Evolutionary conservation across 2,329 filamentous ascomycete genomes (phyloP), one percentile per base, ranked within the genome.

Genomic region (Hymenoscyphus infarciens): DNA sequence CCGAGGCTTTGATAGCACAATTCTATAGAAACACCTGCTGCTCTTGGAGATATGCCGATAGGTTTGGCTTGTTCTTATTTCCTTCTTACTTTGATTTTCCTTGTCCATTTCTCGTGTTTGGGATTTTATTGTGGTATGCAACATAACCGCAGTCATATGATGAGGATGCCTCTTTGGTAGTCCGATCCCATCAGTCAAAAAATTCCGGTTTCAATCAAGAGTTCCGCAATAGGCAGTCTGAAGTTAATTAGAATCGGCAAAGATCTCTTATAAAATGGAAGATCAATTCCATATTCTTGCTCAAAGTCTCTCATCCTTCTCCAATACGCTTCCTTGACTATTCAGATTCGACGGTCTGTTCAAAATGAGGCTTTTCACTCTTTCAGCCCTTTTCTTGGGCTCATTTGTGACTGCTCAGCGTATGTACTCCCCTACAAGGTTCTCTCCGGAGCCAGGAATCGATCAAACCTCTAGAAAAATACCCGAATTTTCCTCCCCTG

Each of bases 361-460:
- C 31, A 55, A 13, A 6, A 60, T 60, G 42, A 60, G 19, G 45
- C 31, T 53, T 13, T 22, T 29, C 25, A 25, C 45, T 16, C 54
- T 60, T 22, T 29, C 45, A 11, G 15, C 49, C 45, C 38, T 61
- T 38, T 38, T 61, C 15, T 52, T 42, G 16, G 53, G 52, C 19
- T 61, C 53, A 3, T 8, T 57, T 22, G 59, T 57, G 6, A 54
- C 53, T 13, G 35, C 45, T 49, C 59, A 61, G 49, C 16, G 53
- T 61, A 61, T 56, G 33, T 10, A 19, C 35, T 33, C 54, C 25
- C n/a, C 16, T n/a, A 19, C 54, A 1, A 11, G 16, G 27, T 19
- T 31, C 22, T 5, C 6, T 16, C 29, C 4, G 10, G 31, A 35
- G n/a, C 13, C 11, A 38, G 35, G 11, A 19, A 19, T 31, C n/a